These are phyloP conservation scores for Neonectria neomacrospora DNA, from an alignment of 2,329 filamentous ascomycete species.

Conservation along the genomic window DNA sequence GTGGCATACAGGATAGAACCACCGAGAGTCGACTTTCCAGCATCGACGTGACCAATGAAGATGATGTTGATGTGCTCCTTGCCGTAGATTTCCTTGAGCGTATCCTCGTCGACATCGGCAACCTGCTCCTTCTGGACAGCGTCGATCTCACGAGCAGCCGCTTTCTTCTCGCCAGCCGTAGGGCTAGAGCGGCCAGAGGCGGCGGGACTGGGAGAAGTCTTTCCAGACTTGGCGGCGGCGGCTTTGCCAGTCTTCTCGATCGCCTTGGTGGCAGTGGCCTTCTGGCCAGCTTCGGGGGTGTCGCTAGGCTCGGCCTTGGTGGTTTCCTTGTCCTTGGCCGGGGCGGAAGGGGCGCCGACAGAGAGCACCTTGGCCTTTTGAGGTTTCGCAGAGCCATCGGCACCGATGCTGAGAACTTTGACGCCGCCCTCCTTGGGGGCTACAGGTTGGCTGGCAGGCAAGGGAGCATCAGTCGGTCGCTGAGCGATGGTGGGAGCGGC, in stretches of 20 bases:
- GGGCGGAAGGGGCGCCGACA: constrained; percentile 50
- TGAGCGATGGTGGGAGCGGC: constrained; percentile 40
- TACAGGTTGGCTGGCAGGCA: constrained; percentile 63
- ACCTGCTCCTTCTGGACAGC: constrained; percentile 85
- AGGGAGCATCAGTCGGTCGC: constrained; percentile 49
- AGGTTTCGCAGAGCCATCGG: constrained; percentile 63
- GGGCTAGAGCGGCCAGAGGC: constrained; percentile 89
- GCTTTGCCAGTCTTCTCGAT: constrained; percentile 86
- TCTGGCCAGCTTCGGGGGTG: constrained; percentile 77
- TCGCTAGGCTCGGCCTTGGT: constrained; percentile 60
- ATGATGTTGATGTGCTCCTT: constrained; percentile 96
- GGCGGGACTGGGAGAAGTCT: constrained; percentile 78
- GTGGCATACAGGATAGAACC: constrained; percentile 93
- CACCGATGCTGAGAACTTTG: constrained; percentile 74
- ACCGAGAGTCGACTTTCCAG: constrained; percentile 95
- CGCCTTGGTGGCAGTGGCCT: constrained; percentile 87
- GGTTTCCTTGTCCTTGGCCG: constrained; percentile 57
- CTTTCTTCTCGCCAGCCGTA: constrained; percentile 67
- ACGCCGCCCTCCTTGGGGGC: constrained; percentile 56
- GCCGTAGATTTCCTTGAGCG: constrained; percentile 94
- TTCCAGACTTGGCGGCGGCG: constrained; percentile 67
- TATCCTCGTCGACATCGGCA: constrained; percentile 76
- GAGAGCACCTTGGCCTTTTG: constrained; percentile 59
- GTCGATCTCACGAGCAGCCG: constrained; percentile 74
- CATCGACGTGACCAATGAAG: constrained; percentile 98